Evolutionary conservation across 805 yeast species (phyloP).

Genomic region (Naumovozyma dairenensis): DNA sequence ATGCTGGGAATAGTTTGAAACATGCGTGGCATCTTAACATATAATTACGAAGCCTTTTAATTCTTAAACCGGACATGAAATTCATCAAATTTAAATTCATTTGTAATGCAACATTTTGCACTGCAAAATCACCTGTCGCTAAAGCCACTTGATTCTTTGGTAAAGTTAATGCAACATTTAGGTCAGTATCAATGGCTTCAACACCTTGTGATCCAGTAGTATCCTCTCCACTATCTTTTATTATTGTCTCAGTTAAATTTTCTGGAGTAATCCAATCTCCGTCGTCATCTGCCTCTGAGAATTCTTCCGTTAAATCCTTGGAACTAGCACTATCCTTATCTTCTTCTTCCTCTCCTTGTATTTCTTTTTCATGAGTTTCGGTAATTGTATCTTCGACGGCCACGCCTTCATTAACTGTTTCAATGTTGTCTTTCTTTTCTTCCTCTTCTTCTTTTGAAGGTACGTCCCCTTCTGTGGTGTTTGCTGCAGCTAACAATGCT

Average conservation of each 20-base stretch:
- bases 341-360: constrained; percentile 2
- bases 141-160: constrained; percentile 63
- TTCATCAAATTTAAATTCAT: constrained; percentile 82
- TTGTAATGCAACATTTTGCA: constrained; percentile 90
- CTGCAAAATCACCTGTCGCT: constrained; percentile 94
- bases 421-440: constrained; percentile 1
- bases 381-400: neutral
- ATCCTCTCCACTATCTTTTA: constrained; percentile 60
- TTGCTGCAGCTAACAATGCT: constrained; percentile 26
- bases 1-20: constrained; percentile 70
- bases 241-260: constrained; percentile 59
- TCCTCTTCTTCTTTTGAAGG: constrained; percentile 1
- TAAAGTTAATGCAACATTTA: constrained; percentile 14
- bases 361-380: neutral
- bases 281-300: constrained; percentile 54
- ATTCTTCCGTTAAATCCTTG: constrained; percentile 20
- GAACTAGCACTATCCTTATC: constrained; percentile 3
- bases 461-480: constrained; percentile 1
- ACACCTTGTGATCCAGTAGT: constrained; percentile 30
- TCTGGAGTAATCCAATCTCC: constrained; percentile 95
- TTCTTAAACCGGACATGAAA: constrained; percentile 71
- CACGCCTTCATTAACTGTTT: neutral
- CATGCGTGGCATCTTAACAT: constrained; percentile 98
- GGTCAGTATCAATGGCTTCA: constrained; percentile 25
- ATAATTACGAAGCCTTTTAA: constrained; percentile 76